Base-by-base conservation (phyloP, 2,329 filamentous ascomycete genomes). In the Colletotrichum sp. region DNA sequence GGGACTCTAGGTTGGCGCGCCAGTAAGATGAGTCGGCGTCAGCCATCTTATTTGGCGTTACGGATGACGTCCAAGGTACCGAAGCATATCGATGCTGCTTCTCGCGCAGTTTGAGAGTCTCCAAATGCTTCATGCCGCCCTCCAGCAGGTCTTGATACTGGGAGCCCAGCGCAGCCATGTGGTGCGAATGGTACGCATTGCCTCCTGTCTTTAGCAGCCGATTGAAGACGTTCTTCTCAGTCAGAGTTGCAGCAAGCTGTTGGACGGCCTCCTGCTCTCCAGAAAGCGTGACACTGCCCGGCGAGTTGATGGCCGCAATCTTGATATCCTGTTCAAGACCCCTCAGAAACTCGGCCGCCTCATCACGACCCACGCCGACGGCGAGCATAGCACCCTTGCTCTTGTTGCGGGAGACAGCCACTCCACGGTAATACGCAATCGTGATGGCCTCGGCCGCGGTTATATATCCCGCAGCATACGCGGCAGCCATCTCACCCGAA, bases 401-500 rank as follows among this genome's bases (percentile, higher is more conserved):
- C 24, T 59, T 59, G 21, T 59, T 59, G 9, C 55, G 24, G 52
- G 39, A 2, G 78, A 44, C 18, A 72, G 79, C 28, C 5, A 77
- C 63, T 2, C 87, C 87, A 8, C 87, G 83, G 60, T 84, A 84
- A 71, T 84, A 88, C 0, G 86, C 85, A 1, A 82, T 78, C 4
- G 79, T 79, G 69, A 87, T 84, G 7, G 87, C 86, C 8, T 84
- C 82, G 15, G 80, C 71, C 1, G 81, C 77, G 0, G 83, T 80
- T 6, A 88, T 72, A 3, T 78, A 72, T 2, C 86, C 85, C 1
- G 83, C 81, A 2, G 86, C 85, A 68, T 88, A 88, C 1, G 87
- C 86, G 3, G 86, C 87, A 0, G 83, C 86, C 34, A 88, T 87
- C 77, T 89, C 87, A 3, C 87, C 87, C 6, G 80, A 82, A 0